phyloP scores from a whole-genome alignment of 208 protist genomes.

The Wallacemonas sp. region DNA sequence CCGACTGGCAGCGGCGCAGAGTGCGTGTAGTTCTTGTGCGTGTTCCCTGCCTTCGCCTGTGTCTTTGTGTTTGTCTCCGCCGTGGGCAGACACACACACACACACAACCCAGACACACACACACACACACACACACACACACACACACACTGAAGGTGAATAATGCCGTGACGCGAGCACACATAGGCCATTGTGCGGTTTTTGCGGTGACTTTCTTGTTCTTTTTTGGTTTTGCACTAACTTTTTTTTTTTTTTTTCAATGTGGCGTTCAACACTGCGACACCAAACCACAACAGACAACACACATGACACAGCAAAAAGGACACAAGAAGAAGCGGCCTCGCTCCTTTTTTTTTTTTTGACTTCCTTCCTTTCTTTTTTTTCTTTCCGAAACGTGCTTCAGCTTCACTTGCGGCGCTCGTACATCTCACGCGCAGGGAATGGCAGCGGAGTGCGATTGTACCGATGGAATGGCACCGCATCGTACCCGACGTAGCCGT shows the following conservation, averaged over 20 bases:
- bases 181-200: no score
- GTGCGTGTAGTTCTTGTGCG: no score
- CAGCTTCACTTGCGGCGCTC: slow-evolving; percentile 78
- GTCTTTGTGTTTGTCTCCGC: no score
- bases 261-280: background rate
- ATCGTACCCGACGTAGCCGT: slow-evolving; percentile 89
- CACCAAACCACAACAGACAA: background rate
- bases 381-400: no score
- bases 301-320: background rate
- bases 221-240: background rate
- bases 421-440: slow-evolving; percentile 87
- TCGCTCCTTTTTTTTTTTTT: background rate
- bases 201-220: no score
- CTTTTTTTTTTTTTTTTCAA: background rate
- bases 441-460: slow-evolving; percentile 79
- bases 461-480: slow-evolving; percentile 83
- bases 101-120: background rate
- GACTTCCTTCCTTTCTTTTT: background rate
- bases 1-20: no score
- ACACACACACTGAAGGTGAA: background rate
- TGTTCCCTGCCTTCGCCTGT: no score
- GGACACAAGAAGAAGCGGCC: background rate
- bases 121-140: background rate
- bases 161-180: no score
- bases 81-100: background rate